These are phyloP conservation scores for Cyberlindnera veronae DNA, from an alignment of 805 yeast genomes.

Conservation along the genomic window DNA sequence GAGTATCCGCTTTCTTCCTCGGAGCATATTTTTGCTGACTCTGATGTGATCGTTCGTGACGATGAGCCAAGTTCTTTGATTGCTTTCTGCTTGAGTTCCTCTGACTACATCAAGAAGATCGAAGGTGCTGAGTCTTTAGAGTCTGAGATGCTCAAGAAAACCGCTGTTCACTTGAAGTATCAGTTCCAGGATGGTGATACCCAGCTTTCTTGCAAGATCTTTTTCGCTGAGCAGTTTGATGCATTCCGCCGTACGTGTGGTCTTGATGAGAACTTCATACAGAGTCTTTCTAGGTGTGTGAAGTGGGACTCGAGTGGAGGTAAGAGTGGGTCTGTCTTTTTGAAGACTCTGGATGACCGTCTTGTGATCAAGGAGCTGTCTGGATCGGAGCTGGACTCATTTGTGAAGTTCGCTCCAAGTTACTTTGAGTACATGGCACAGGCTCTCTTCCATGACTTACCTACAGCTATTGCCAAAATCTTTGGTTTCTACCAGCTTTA, in stretches of 20 bases:
- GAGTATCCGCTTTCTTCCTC: conserved; percentile 73
- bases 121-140: conserved; percentile 43
- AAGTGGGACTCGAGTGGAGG: conserved; percentile 98
- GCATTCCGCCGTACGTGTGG: conserved; percentile 87
- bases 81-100: conserved; percentile 85
- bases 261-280: conserved; percentile 68
- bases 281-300: conserved; percentile 87
- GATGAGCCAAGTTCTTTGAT: conserved; percentile 95
- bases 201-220: conserved; percentile 84
- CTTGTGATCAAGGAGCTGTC: conserved; percentile 87
- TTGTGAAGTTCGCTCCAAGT: conserved; percentile 92
- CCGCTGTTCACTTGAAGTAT: conserved; percentile 87
- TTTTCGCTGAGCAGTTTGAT: conserved; percentile 94
- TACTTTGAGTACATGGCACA: conserved; percentile 96
- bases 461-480: conserved; percentile 90
- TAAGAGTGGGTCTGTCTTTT: conserved; percentile 89
- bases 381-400: conserved; percentile 86
- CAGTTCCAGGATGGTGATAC: conserved; percentile 87
- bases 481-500: conserved; percentile 95
- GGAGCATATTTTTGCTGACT: conserved; percentile 91
- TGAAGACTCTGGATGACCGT: conserved; percentile 88
- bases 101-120: conserved; percentile 73
- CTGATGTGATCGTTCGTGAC: conserved; percentile 89
- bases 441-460: conserved; percentile 89
- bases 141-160: conserved; percentile 68